Evolutionary conservation across 208 protist species (phyloP).

Genomic region (Phytomonas francai): DNA sequence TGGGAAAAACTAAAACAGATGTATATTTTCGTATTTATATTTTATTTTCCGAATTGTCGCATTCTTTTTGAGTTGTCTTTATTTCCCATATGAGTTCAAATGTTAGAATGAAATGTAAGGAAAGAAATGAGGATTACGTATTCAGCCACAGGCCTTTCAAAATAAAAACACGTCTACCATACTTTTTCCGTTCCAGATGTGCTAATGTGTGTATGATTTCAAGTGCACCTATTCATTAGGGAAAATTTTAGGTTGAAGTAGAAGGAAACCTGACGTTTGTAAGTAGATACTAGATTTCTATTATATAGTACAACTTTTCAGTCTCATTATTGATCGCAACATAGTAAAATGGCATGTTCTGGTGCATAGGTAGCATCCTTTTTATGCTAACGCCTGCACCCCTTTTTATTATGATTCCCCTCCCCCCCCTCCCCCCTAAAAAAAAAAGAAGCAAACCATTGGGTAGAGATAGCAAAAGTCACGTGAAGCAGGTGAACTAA

Average conservation of each 20-base stretch:
- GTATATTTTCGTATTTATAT: background rate
- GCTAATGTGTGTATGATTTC: background rate
- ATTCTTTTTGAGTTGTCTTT: conserved; percentile 11
- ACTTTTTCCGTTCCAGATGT: background rate
- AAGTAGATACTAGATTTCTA: background rate
- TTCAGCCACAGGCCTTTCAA: background rate
- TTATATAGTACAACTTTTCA: background rate
- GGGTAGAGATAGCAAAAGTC: too few species aligned
- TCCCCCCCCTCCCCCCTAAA: background rate
- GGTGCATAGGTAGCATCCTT: background rate
- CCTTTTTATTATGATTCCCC: conserved; percentile 6
- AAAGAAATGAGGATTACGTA: background rate
- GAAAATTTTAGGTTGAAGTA: background rate
- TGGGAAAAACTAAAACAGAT: background rate
- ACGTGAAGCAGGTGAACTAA: background rate
- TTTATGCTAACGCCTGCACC: background rate
- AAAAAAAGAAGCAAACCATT: conserved; percentile 8
- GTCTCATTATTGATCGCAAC: background rate
- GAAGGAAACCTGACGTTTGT: background rate
- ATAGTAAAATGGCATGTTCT: conserved; percentile 1
- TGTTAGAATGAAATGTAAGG: conserved; percentile 6
- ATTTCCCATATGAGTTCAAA: conserved; percentile 10
- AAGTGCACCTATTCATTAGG: background rate
- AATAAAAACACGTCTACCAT: background rate
- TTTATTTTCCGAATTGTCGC: background rate